phyloP scores from a whole-genome alignment of 2,329 filamentous ascomycete genomes.

The Aspergillus brunneoviolaceus region DNA sequence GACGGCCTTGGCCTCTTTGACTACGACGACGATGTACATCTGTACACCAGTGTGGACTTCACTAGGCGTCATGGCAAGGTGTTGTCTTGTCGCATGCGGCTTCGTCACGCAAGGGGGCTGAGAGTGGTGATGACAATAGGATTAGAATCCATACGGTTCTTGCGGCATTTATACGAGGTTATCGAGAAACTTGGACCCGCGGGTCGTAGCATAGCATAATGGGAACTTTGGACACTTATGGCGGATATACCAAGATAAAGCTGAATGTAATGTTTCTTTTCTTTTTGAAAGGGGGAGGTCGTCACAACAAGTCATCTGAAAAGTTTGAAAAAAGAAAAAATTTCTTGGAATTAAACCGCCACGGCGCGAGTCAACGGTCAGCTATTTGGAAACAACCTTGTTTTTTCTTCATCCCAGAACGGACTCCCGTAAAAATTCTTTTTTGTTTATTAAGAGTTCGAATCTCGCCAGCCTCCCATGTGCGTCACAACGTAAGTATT shows the following conservation, averaged over 20 bases:
- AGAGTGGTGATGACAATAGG: too few relatives aligned
- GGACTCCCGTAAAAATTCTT: conserved; percentile 40
- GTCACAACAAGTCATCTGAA: conserved; percentile 30
- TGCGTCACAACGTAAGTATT: conserved; percentile 36
- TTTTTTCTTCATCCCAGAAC: conserved; percentile 37
- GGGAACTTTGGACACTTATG: too few relatives aligned
- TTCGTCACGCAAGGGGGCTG: too few relatives aligned
- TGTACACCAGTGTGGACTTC: too few relatives aligned
- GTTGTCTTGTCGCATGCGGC: too few relatives aligned
- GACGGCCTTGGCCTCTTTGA: too few relatives aligned
- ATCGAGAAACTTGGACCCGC: too few relatives aligned
- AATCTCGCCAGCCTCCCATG: conserved; percentile 30
- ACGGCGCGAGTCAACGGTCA: conserved; percentile 43
- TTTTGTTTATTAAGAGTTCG: conserved; percentile 37
- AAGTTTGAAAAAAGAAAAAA: conserved; percentile 35
- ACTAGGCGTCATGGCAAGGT: too few relatives aligned
- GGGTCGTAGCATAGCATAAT: too few relatives aligned
- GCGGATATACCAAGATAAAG: neutral
- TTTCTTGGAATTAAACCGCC: conserved; percentile 46
- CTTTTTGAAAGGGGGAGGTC: neutral
- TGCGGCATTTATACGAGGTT: too few relatives aligned
- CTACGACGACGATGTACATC: too few relatives aligned
- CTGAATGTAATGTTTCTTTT: neutral
- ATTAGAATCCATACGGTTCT: too few relatives aligned
- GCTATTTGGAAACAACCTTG: conserved; percentile 42